Evolutionary conservation across 257 asterid species (phyloP).

Genomic region (Solanum pennellii): DNA sequence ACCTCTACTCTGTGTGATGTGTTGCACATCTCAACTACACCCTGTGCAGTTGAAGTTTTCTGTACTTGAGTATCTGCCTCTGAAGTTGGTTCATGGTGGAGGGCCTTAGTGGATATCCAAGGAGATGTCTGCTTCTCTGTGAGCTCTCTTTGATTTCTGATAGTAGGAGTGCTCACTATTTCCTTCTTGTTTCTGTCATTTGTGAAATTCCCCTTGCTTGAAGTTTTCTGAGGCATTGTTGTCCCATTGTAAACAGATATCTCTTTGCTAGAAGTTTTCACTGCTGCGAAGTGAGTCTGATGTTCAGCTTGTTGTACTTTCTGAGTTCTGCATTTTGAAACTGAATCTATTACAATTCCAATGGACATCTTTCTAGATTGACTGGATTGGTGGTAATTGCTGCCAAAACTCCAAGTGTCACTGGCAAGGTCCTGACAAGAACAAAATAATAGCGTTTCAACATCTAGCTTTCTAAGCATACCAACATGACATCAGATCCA

Average conservation of each 20-base stretch:
- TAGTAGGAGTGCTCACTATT: constrained; percentile 9
- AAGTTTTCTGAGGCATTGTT: not conserved
- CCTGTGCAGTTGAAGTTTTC: constrained; percentile 19
- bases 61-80: constrained; percentile 29
- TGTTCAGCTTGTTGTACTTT: constrained; percentile 15
- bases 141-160: constrained; percentile 23
- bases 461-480: not conserved
- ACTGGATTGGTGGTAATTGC: constrained; percentile 37
- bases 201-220: constrained; percentile 17
- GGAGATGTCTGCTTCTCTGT: constrained; percentile 36
- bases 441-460: not conserved
- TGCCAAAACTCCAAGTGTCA: constrained; percentile 36
- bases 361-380: constrained; percentile 79
- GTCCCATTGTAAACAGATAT: constrained; percentile 9
- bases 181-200: constrained; percentile 16
- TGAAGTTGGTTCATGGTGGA: constrained; percentile 26
- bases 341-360: constrained; percentile 55
- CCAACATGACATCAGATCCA: not conserved
- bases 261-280: constrained; percentile 17
- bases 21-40: constrained; percentile 11
- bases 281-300: constrained; percentile 16
- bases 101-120: constrained; percentile 50
- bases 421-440: constrained; percentile 37
- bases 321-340: constrained; percentile 22
- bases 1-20: constrained; percentile 25